Conservation (phyloP, 2,329 filamentous ascomycete genomes). For the Drechslera avenae region DNA sequence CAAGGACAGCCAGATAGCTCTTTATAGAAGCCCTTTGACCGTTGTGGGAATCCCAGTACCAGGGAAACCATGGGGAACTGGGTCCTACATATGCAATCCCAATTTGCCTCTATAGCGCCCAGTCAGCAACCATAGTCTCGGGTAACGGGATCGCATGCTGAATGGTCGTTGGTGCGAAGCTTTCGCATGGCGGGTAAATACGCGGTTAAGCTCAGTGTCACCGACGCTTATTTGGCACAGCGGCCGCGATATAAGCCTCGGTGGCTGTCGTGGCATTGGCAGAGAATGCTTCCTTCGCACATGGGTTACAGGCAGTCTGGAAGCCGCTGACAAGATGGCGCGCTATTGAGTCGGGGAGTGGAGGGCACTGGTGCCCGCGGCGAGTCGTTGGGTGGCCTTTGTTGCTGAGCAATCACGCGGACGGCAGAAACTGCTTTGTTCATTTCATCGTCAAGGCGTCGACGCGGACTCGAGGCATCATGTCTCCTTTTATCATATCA, state of each 20-base stretch:
- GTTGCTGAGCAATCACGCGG: conserved; percentile 4
- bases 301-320: background rate
- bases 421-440: background rate
- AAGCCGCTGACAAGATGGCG: conserved; percentile 1
- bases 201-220: conserved; percentile 10
- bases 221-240: conserved; percentile 3
- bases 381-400: background rate
- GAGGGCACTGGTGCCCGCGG: background rate
- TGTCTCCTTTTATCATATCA: too few relatives aligned
- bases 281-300: background rate
- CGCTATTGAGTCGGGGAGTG: background rate
- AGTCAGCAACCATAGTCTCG: conserved; percentile 1
- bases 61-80: conserved; percentile 4
- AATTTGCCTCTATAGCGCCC: background rate
- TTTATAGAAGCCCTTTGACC: conserved; percentile 5
- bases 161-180: conserved; percentile 2
- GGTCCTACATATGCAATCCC: conserved; percentile 7
- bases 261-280: background rate
- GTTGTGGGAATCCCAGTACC: conserved; percentile 1
- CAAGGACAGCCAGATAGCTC: background rate
- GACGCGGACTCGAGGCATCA: too few relatives aligned
- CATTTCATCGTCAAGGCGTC: too few relatives aligned
- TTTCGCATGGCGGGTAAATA: conserved; percentile 6
- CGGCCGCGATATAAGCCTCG: conserved; percentile 5
- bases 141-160: conserved; percentile 1